These are phyloP conservation scores for Laetiporus sulphureus DNA, from an alignment of 1,284 basidiomycete species.

Conservation along the genomic window DNA sequence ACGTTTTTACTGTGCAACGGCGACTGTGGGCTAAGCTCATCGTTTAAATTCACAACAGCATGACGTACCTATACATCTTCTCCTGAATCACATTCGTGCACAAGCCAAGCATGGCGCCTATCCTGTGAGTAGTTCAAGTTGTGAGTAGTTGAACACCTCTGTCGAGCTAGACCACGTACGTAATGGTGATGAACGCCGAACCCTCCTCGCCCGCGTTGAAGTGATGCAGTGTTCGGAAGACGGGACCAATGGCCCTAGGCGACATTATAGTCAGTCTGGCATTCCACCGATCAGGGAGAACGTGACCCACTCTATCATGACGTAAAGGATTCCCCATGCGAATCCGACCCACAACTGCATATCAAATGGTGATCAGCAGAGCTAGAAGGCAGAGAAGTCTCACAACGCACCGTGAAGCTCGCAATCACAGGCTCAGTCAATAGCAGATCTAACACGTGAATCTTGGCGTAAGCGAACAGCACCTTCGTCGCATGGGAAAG, in stretches of 20 bases:
- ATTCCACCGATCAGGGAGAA: not conserved
- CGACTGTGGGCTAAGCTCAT: not conserved
- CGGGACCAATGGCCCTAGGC: slow-evolving; percentile 50
- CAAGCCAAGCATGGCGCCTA: slow-evolving; percentile 2
- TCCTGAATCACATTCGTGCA: slow-evolving; percentile 4
- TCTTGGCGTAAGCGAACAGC: not conserved
- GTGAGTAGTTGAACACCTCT: not conserved
- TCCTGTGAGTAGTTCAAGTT: not conserved
- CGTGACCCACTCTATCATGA: slow-evolving; percentile 50
- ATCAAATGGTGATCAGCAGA: slow-evolving; percentile 2
- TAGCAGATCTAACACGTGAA: slow-evolving; percentile 41
- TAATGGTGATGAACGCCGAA: slow-evolving; percentile 49
- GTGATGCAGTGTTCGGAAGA: slow-evolving; percentile 55
- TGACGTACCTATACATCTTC: not conserved
- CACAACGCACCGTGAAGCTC: slow-evolving; percentile 55
- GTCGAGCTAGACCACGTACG: slow-evolving; percentile 38
- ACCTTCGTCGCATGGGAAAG: not conserved
- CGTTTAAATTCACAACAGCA: not conserved
- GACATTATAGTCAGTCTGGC: not conserved
- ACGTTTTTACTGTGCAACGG: slow-evolving; percentile 40
- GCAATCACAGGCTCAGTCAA: slow-evolving; percentile 73
- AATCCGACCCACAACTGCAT: slow-evolving; percentile 72
- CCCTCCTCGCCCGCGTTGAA: slow-evolving; percentile 65
- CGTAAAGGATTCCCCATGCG: slow-evolving; percentile 74
- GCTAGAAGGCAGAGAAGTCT: not conserved